Base-by-base conservation (phyloP, 805 yeast genomes). In the Saccharomyces cerevisiae region DNA sequence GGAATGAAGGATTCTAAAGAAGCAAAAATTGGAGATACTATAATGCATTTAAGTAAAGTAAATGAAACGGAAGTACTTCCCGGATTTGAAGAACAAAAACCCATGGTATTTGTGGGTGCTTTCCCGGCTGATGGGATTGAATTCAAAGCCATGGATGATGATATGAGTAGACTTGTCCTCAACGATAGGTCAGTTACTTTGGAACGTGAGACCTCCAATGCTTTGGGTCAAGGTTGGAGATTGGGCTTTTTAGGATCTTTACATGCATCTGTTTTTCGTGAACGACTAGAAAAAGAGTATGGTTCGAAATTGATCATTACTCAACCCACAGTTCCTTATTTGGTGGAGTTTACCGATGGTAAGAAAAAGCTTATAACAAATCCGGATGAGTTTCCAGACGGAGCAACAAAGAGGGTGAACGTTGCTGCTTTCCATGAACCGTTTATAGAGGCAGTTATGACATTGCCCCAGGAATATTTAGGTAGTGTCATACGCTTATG, bases 21-120 rank as follows among this genome's bases (percentile, higher is more conserved):
- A 61, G 97, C 96, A 0, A 78, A 83, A 63, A 84, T 90, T 54
- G 99, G 99, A 32, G 99, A 92, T 67, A 92, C 99, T 0, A 79
- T 89, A 58, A 81, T 82, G 78, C 82, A 79, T 54, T 73, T 74
- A 11, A 86, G 85, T 4, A 66, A 70, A 24, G 77, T 76, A 32
- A 50, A 57, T n/a, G 77, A 76, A 46, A 83, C 87, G 2, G 88
- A 84, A 58, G 85, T 97, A 1, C 75, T 92, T 27, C 96, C 95
- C 1, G 98, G 98, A 0, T 94, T 92, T 69, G 97, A 91, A 70
- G 97, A 89, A 63, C 91, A 96, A 0, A 91, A 94, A 69, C 97
- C 98, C 1, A 94, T 94, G 98, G 98, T 92, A 8, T 94, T 92
- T 68, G 95, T 92, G 50, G 98, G 98, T 13, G 99, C 98, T 0